Evolutionary conservation across 1,284 basidiomycete genomes (phyloP), one percentile per base, ranked within the genome.

Genomic region (Irpex sp.): DNA sequence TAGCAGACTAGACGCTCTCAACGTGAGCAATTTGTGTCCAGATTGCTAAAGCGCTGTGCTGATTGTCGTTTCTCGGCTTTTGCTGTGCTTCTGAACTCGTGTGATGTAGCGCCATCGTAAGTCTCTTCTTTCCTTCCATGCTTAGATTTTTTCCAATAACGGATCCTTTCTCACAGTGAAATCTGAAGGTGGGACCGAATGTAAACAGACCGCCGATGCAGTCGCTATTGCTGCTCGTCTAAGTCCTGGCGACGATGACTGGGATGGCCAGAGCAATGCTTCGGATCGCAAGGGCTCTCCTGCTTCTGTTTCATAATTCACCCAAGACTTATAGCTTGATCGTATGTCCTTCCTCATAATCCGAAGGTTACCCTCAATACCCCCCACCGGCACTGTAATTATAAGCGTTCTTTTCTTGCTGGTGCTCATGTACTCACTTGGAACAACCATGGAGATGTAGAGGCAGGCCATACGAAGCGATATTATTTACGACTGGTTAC

Each of bases 1-100:
- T 79, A 96, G 95, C 71, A 82, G 96, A 62, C 79, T 96, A 70
- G 96, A 98, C 78, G 96, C 96, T 17, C 82, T 98, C 64, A 97
- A 96, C 72, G 93, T 96, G 80, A 55, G 57, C 79, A 13, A 21
- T 17, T 9, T 8, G 11, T 88, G 62, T 48, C 56, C 17, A 19
- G 17, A 51, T 15, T 52, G 58, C 57, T 55, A 61, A 59, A 67
- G 38, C 52, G 58, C 64, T 34, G 19, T 9, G n/a, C 54, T 56
- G 26, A 56, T 34, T 11, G 34, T 48, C 68, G 61, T 26, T 59
- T 57, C 51, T 34, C 58, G 51, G 55, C 34, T 49, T 57, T 58
- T 57, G 26, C 15, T 15, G 40, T 44, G 40, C 67, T 72, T 65
- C 70, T 63, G 31, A 68, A 69, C 15, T 47, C 34, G n/a, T 60